phyloP scores from a whole-genome alignment of 1,284 basidiomycete species.

The Fomes fomentarius region DNA sequence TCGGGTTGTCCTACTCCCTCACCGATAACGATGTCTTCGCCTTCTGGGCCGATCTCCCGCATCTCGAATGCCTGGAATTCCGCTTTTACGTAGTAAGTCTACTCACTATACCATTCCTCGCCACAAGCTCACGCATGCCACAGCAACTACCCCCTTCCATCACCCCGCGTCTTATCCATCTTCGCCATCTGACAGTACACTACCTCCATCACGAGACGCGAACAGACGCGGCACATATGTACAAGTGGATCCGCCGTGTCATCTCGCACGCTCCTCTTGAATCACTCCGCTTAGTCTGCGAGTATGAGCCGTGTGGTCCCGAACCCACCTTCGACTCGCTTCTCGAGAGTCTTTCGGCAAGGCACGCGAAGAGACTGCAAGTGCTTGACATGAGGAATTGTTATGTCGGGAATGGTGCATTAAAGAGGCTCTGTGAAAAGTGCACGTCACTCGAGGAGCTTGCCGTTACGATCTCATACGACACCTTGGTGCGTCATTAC shows the following conservation, averaged over 20 bases:
- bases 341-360: slow-evolving; percentile 42
- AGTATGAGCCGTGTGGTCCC: slow-evolving; percentile 29
- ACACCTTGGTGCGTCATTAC: slow-evolving; percentile 11
- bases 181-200: slow-evolving; percentile 45
- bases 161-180: slow-evolving; percentile 32
- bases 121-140: background rate
- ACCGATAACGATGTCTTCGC: slow-evolving; percentile 50
- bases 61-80: slow-evolving; percentile 41
- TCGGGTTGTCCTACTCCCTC: slow-evolving; percentile 59
- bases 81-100: slow-evolving; percentile 49
- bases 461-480: slow-evolving; percentile 9
- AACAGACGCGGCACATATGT: slow-evolving; percentile 39
- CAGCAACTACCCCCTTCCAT: slow-evolving; percentile 48
- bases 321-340: slow-evolving; percentile 43
- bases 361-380: slow-evolving; percentile 40
- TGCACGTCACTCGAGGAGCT: slow-evolving; percentile 23
- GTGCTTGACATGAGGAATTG: slow-evolving; percentile 39
- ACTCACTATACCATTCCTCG: background rate
- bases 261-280: slow-evolving; percentile 44
- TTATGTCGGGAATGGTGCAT: slow-evolving; percentile 35
- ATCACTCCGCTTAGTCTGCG: slow-evolving; percentile 37
- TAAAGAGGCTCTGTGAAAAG: slow-evolving; percentile 21
- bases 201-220: slow-evolving; percentile 31
- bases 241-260: slow-evolving; percentile 47
- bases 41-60: slow-evolving; percentile 43